Conservation (phyloP, 2,329 filamentous ascomycete species). For the Hypomyces rosellus region DNA sequence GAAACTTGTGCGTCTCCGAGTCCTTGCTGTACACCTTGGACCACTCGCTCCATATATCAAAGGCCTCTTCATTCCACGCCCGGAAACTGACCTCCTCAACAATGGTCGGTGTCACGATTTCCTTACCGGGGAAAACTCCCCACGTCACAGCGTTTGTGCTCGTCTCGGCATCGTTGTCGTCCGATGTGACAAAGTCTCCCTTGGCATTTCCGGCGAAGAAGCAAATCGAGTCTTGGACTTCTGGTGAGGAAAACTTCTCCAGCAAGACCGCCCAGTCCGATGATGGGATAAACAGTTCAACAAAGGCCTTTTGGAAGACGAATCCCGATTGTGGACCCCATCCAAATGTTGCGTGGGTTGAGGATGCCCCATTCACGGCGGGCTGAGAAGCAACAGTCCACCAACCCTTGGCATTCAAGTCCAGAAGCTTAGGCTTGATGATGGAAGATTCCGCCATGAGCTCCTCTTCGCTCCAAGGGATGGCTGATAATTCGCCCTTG, state of each 20-base stretch:
- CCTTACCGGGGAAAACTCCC: conserved; percentile 92
- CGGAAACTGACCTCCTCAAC: conserved; percentile 92
- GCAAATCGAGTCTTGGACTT: conserved; percentile 61
- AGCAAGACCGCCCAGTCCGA: conserved; percentile 65
- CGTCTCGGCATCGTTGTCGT: conserved; percentile 38
- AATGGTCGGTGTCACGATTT: conserved; percentile 93
- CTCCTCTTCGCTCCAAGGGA: conserved; percentile 92
- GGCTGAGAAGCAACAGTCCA: conserved; percentile 97
- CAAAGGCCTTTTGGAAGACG: conserved; percentile 97
- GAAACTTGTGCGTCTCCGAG: conserved; percentile 62
- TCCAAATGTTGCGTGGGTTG: conserved; percentile 72
- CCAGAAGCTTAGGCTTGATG: conserved; percentile 69
- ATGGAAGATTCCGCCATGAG: conserved; percentile 75
- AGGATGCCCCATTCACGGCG: conserved; percentile 78
- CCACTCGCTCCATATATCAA: conserved; percentile 94
- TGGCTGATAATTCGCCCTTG: conserved; percentile 67
- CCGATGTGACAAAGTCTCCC: conserved; percentile 73
- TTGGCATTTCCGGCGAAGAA: conserved; percentile 80
- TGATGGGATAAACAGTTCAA: conserved; percentile 84
- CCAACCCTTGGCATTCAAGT: conserved; percentile 76
- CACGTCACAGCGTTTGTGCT: conserved; percentile 93
- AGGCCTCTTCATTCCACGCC: conserved; percentile 93
- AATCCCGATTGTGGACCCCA: conserved; percentile 93
- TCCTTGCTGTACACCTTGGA: conserved; percentile 75
- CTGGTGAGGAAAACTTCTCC: conserved; percentile 52